Conservation (phyloP, 179 eudicot genomes). For the Heliamphora pulchella region DNA sequence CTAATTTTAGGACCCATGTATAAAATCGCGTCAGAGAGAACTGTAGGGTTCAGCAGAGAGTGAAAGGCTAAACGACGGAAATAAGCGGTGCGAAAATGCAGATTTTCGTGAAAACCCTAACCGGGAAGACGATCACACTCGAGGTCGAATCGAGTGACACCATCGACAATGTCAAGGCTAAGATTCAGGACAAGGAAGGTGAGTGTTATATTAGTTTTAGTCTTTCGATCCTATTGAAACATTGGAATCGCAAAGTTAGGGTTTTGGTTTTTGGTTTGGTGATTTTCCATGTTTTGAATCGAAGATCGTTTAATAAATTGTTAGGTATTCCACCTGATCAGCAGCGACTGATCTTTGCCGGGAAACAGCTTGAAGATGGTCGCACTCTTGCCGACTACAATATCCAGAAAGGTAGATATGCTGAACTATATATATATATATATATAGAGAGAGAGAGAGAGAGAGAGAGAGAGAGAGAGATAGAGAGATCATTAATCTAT, state of each 20-base stretch:
- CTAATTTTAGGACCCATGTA: not conserved
- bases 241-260: not conserved
- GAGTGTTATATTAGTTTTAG: too few species aligned
- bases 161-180: conserved; percentile 40
- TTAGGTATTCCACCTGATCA: conserved; percentile 40
- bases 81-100: conserved; percentile 25
- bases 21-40: too few species aligned
- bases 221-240: too few species aligned
- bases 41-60: not conserved
- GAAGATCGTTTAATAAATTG: not conserved
- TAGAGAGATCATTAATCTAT: not conserved
- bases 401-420: conserved; percentile 31
- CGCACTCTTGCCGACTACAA: conserved; percentile 40
- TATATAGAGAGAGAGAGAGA: too few species aligned
- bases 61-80: not conserved
- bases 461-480: too few species aligned
- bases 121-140: conserved; percentile 41
- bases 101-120: conserved; percentile 40
- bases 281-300: not conserved
- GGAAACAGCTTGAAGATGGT: conserved; percentile 42
- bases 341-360: conserved; percentile 40
- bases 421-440: not conserved
- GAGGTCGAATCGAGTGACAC: conserved; percentile 42
- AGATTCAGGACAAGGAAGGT: conserved; percentile 45
- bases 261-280: not conserved